Evolutionary conservation across 2,329 filamentous ascomycete species (phyloP).

Genomic region (Fusarium buharicum): DNA sequence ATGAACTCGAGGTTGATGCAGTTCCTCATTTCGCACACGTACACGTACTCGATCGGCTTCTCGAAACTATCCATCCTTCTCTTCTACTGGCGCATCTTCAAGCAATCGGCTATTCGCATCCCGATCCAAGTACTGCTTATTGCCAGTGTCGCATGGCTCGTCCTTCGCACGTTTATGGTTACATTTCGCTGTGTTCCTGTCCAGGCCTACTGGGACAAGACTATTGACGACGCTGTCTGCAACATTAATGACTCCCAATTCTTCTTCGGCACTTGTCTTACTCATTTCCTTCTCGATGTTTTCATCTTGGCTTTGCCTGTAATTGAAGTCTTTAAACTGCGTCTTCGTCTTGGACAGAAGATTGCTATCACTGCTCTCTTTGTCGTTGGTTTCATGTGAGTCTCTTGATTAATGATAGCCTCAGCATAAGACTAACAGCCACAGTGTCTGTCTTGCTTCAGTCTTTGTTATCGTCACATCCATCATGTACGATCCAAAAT

Average conservation of each 20-base stretch:
- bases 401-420: rapidly evolving
- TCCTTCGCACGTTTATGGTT: slow-evolving; percentile 47
- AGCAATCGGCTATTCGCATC: slow-evolving; percentile 42
- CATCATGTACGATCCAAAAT: slow-evolving; percentile 26
- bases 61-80: slow-evolving; percentile 46
- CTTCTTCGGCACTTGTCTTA: slow-evolving; percentile 49
- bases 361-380: slow-evolving; percentile 46
- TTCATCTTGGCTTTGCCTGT: slow-evolving; percentile 47
- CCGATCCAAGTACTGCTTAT: slow-evolving; percentile 44
- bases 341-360: slow-evolving; percentile 45
- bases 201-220: slow-evolving; percentile 49
- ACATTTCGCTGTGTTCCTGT: slow-evolving; percentile 51
- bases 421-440: neutral
- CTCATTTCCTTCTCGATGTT: slow-evolving; percentile 49
- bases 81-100: slow-evolving; percentile 49
- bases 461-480: slow-evolving; percentile 32
- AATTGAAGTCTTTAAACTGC: slow-evolving; percentile 47
- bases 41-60: slow-evolving; percentile 44
- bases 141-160: slow-evolving; percentile 42
- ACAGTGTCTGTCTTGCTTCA: slow-evolving; percentile 37
- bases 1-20: slow-evolving; percentile 27
- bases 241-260: slow-evolving; percentile 48
- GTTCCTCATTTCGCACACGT: slow-evolving; percentile 35
- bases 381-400: slow-evolving; percentile 46
- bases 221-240: slow-evolving; percentile 44